Evolutionary conservation across 345 rosid species (phyloP), one percentile per base, ranked within the genome.

Genomic region (Erysimum cheiranthoides): DNA sequence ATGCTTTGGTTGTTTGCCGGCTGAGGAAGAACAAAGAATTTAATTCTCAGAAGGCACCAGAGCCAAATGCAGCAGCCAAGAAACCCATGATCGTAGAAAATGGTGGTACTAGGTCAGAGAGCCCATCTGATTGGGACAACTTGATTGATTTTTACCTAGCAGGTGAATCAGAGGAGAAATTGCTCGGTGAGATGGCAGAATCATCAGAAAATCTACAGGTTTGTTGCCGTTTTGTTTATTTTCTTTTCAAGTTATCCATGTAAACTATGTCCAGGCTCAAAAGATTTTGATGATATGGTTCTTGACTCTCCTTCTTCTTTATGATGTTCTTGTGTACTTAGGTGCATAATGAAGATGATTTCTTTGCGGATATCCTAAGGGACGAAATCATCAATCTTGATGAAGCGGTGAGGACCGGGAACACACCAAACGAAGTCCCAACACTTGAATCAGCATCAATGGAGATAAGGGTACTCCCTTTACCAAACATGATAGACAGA

Each of bases 1-100:
- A 92, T 70, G 80, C 96, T 67, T 73, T 87, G 58, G 97, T 94
- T 59, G 85, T 92, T 35, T 94, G 96, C 83, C 95, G 95, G 39
- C 84, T 94, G 5, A 83, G 82, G 76, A 88, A 63, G 83, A 94
- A 89, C 32, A 38, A 3, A 0, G 93, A 90, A 8, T 86, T 86
- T 79, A 83, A 60, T 18, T 73, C 34, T 65, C 76, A 47, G 72
- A 78, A 80, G 35, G 68, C 68, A 46, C 25, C 67, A 34, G 53
- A 61, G 47, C 60, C 66, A 6, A 68, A 46, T 32, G 4, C 16
- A 66, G 60, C 34, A 66, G 49, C 64, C 4, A 52, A 72, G 36
- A 59, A 78, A 6, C 69, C 49, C 10, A 2, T 5, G 32, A 34
- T 11, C 27, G 21, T 78, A 50, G 64, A 66, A 66, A 72, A 66